Percentiles rank a stretch among this genome's conserved stretches.
Conservation (phyloP, 2,329 filamentous ascomycete genomes). For the Penicillium glabrum region DNA sequence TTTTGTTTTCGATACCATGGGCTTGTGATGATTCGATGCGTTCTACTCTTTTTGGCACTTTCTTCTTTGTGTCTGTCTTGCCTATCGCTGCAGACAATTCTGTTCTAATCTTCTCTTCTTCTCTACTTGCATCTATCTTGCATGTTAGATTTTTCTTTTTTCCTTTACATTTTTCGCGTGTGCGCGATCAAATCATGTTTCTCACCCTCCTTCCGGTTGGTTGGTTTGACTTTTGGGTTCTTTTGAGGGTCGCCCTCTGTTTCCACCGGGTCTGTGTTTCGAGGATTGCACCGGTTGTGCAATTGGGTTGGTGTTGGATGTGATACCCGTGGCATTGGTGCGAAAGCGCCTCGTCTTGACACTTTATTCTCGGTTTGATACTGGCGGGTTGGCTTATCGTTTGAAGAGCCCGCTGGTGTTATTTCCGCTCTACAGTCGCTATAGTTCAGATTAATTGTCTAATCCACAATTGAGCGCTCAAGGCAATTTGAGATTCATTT, state of each 20-base stretch:
- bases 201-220: neutral
- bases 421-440: slow-evolving; percentile 18
- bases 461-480: slow-evolving; percentile 18
- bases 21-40: slow-evolving; percentile 29
- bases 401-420: slow-evolving; percentile 4
- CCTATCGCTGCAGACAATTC: neutral
- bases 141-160: slow-evolving; percentile 1
- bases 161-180: neutral
- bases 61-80: slow-evolving; percentile 1
- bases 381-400: slow-evolving; percentile 1
- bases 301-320: slow-evolving; percentile 20
- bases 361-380: slow-evolving; percentile 8
- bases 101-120: slow-evolving; percentile 2
- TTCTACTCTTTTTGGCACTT: slow-evolving; percentile 13
- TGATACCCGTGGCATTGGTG: slow-evolving; percentile 25
- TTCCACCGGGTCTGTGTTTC: slow-evolving; percentile 17
- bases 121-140: slow-evolving; percentile 1
- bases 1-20: slow-evolving; percentile 29
- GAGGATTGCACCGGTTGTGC: slow-evolving; percentile 10
- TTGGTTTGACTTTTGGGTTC: neutral
- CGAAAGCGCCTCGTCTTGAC: slow-evolving; percentile 8
- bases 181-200: neutral
- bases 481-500: neutral
- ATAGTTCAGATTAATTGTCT: slow-evolving; percentile 22
- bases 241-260: slow-evolving; percentile 8